Base-by-base conservation (phyloP, 1,284 basidiomycete species). In the Sporisorium exsertum region DNA sequence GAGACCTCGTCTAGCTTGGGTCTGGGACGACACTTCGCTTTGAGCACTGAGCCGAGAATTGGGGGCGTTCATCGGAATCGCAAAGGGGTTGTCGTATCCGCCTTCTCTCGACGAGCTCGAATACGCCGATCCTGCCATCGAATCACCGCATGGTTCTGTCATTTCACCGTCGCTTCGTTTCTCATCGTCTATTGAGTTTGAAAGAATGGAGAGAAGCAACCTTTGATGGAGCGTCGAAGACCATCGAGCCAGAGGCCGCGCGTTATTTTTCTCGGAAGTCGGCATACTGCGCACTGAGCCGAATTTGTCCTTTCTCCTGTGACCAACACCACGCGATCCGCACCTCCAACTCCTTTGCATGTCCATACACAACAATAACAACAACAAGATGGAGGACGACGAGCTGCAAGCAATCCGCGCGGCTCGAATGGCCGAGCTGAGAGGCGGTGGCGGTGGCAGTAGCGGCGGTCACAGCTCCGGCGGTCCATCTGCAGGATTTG, bases 401-500 rank as follows among this genome's bases (percentile, higher is more conserved):
- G 85, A 86, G 58, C 61, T 86, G 37, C 78, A 84, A 72, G 84
- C 84, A 5, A 85, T 86, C 49, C 79, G 84, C 24, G 78, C 79
- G 18, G 84, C 82, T 45, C 78, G 84, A 20, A 77, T 85, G 78
- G 80, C 80, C 45, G 74, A 85, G 67, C 72, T 85, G 47, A 67
- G 80, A 32, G 72, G 70, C 56, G 33, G 60, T 24, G 65, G 64
- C 24, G 66, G 64, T 27, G 66, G 59, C 37, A 62, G 64, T 32
- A 64, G 61, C 40, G 66, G 63, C 42, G 35, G 35, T 35, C 54
- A 53, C 29, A 33, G 59, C 55, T 64, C 73, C 22, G 35, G 56
- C 42, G 74, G 63, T 45, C 18, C 62, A 5, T 56, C 46, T 51
- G 51, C 6, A 56, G 64, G 58, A 16, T 74, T 58, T n/a, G 56